Base-by-base conservation (phyloP, 2,329 filamentous ascomycete species). In the Sporothrix humicola region DNA sequence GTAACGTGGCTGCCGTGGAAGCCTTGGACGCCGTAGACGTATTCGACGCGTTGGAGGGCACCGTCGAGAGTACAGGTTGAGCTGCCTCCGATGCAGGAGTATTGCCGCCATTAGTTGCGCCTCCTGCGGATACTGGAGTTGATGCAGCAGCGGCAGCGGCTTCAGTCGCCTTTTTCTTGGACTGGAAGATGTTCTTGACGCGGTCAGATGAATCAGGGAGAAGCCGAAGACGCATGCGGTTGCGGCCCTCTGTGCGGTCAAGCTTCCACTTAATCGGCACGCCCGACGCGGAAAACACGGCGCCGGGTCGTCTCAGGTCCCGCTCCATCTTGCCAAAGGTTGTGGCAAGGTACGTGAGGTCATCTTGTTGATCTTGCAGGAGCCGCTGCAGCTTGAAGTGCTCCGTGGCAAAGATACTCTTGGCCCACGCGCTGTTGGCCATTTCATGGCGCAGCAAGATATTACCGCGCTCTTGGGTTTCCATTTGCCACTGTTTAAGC, bases 221-320 rank as follows among this genome's bases (percentile, higher is more conserved):
- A 69, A 97, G 88, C 42, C 96, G 90, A 78, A 97, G 86, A 17
- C 97, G 90, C 94, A 98, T 98, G 20, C 97, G 91, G 80, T 98
- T 97, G 12, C 95, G 91, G 12, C 96, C 95, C 83, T 99, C 96
- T 0, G 96, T 98, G 78, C 97, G 91, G 79, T 99, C 96, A 15
- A 99, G 88, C 78, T 95, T 94, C 95, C 95, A 99, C 80, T 92
- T 97, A 0, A 46, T 44, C 3, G 73, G 26, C 15, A 56, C 44
- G 2, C 86, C 84, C 0, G 87, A 84, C 52, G 91, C 88, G 70
- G 92, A 90, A 74, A 97, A 92, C 0, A 98, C 87, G 1, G 93
- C 95, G 37, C 93, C 94, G 1, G 94, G 93, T 23, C 94, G 89
- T 76, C 88, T 88, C 73, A 98, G 84, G 74, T 95, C 91, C 72